Evolutionary conservation across 139 green algal genomes (phyloP).

Genomic region (Volvox reticuliferus): DNA sequence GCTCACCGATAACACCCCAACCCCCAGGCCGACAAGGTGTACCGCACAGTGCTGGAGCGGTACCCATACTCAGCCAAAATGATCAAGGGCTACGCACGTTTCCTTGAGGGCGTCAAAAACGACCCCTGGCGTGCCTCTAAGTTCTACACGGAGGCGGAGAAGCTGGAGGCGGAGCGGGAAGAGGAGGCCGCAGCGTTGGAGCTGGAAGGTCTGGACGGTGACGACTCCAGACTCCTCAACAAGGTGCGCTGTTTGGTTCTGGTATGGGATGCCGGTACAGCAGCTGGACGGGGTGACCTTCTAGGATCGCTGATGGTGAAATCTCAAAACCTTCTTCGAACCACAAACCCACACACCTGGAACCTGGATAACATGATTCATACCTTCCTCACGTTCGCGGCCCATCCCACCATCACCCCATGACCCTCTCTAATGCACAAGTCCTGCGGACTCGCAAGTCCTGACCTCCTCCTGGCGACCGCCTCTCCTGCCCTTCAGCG

Average conservation of each 20-base stretch:
- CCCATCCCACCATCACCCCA: no score
- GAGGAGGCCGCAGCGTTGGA: conserved; percentile 42
- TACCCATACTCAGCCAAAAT: conserved; percentile 54
- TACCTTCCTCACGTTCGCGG: no score
- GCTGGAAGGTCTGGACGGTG: conserved; percentile 42
- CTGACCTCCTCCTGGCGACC: no score
- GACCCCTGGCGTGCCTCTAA: conserved; percentile 52
- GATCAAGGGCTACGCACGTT: conserved; percentile 63
- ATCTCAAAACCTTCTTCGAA: no score
- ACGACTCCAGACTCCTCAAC: conserved; percentile 33
- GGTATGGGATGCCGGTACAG: no score
- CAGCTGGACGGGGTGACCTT: no score
- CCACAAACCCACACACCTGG: no score
- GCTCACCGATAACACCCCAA: no score
- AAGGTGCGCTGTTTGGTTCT: conserved; percentile 2
- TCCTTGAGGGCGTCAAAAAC: conserved; percentile 63
- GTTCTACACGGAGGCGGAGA: conserved; percentile 60
- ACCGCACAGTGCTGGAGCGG: conserved; percentile 59
- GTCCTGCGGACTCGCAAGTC: no score
- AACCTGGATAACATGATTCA: no score
- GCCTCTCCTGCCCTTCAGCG: no score
- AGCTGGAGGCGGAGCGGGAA: conserved; percentile 57
- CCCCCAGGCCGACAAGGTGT: conserved; percentile 53
- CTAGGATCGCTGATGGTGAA: not conserved
- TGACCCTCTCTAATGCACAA: no score